These are phyloP conservation scores for Paracamarosporium sp. DNA, from an alignment of 2,329 filamentous ascomycete species.

Conservation along the genomic window DNA sequence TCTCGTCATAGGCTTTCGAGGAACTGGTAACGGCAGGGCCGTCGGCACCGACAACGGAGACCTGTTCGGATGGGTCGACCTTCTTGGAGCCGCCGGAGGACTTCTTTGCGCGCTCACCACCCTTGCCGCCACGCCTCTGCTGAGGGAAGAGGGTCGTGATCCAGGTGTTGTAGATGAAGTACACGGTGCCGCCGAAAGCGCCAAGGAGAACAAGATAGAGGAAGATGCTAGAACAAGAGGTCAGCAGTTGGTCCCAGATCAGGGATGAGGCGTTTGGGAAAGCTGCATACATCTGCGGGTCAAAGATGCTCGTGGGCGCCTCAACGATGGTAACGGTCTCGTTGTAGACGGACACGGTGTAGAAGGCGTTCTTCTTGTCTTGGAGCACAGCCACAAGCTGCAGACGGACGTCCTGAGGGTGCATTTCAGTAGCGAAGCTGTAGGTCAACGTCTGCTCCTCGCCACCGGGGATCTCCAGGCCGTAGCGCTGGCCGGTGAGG, in stretches of 20 bases:
- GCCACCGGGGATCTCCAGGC: constrained; percentile 75
- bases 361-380: constrained; percentile 70
- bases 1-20: constrained; percentile 82
- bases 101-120: constrained; percentile 70
- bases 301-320: constrained; percentile 87
- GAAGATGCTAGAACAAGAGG: constrained; percentile 74
- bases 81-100: constrained; percentile 71
- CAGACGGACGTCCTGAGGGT: constrained; percentile 85
- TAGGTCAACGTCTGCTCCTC: constrained; percentile 79
- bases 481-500: constrained; percentile 78
- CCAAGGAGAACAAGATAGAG: constrained; percentile 89
- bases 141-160: constrained; percentile 95
- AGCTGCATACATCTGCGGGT: constrained; percentile 85
- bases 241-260: constrained; percentile 6
- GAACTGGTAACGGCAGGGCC: constrained; percentile 72
- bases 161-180: constrained; percentile 99
- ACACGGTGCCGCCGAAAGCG: constrained; percentile 79
- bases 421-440: constrained; percentile 87
- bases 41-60: constrained; percentile 72
- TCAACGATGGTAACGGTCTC: constrained; percentile 87
- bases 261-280: constrained; percentile 1
- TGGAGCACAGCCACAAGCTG: constrained; percentile 77
- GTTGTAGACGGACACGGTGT: constrained; percentile 81
- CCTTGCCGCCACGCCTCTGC: constrained; percentile 66
- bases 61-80: constrained; percentile 64